Evolutionary conservation across 768 basidiomycete genomes (phyloP).

Genomic region (Leccinum subtestaceum): DNA sequence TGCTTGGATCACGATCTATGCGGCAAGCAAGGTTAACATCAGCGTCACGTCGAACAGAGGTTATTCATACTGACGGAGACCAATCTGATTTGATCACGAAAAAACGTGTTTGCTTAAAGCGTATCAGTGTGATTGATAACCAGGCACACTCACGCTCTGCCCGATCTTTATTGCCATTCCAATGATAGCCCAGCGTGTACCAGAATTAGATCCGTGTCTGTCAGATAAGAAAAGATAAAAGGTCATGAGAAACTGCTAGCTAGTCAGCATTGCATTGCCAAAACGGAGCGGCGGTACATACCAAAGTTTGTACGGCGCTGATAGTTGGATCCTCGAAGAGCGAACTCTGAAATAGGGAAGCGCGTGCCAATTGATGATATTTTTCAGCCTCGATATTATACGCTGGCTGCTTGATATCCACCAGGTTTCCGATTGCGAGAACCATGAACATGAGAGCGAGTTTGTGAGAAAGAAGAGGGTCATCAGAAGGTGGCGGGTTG

Average conservation of each 20-base stretch:
- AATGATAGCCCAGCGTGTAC: conserved; percentile 65
- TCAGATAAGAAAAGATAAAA: conserved; percentile 68
- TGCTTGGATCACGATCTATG: conserved; percentile 67
- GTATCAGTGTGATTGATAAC: conserved; percentile 1
- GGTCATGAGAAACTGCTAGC: conserved; percentile 59
- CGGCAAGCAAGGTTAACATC: conserved; percentile 4
- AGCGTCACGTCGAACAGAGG: background rate
- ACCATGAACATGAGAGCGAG: conserved; percentile 66
- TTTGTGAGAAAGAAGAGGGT: conserved; percentile 54
- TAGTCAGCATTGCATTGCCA: conserved; percentile 31
- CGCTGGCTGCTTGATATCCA: conserved; percentile 52
- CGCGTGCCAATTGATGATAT: conserved; percentile 64
- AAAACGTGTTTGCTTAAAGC: conserved; percentile 2
- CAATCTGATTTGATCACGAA: conserved; percentile 46
- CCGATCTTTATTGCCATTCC: conserved; percentile 68
- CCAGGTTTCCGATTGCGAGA: conserved; percentile 61
- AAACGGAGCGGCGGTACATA: conserved; percentile 31
- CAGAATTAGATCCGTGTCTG: conserved; percentile 63
- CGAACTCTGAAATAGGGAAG: conserved; percentile 59
- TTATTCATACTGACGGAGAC: conserved; percentile 52
- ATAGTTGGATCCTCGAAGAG: conserved; percentile 69
- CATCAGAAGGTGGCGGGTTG: conserved; percentile 43
- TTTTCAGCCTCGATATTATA: conserved; percentile 70
- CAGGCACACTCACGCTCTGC: conserved; percentile 55
- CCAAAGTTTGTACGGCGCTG: conserved; percentile 64